Evolutionary conservation across 148 eudicot genomes (phyloP), one percentile per base, ranked within the genome.

Genomic region (Linanthus parryae): DNA sequence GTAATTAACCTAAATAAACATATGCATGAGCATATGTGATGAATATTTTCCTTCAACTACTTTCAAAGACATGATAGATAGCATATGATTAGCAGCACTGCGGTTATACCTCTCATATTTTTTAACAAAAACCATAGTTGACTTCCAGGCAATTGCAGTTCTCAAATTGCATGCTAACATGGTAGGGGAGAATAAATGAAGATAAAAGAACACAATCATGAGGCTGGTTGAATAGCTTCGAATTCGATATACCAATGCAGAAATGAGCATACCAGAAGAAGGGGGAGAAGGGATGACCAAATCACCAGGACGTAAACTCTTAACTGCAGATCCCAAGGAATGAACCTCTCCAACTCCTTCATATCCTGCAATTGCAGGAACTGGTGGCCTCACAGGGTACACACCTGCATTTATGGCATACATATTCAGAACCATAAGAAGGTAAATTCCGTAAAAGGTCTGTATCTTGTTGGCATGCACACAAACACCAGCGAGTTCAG

Each of bases 271-370:
- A 85, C 97, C 97, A 49, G 78, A 84, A 41, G 84, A 73, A 27
- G 95, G 95, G 0, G 98, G 95, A 68, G 75, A 86, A n/a, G 94
- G 84, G 43, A 91, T 91, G 36, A 91, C 98, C 84, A 69, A 70
- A 55, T 91, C 98, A 8, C 98, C 98, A n/a, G 78, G 87, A 44
- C 70, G 55, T 34, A 91, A 69, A 26, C 52, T 62, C 49, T 65
- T 68, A 18, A 91, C 95, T 15, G 79, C 68, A 68, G 82, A 70
- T n/a, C 97, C 97, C 1, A 86, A 69, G 21, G 79, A 72, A 66
- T 78, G 69, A 1, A 91, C 95, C 61, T 81, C 77, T 27, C 95
- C 97, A 48, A 91, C 94, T 1, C 97, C 97, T 56, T 91, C 97
- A 52, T 86, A 86, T 1, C 97, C 97, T 33, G 86, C 97, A 5